phyloP scores from a whole-genome alignment of 805 yeast genomes.

The Kluyveromyces siamensis region DNA sequence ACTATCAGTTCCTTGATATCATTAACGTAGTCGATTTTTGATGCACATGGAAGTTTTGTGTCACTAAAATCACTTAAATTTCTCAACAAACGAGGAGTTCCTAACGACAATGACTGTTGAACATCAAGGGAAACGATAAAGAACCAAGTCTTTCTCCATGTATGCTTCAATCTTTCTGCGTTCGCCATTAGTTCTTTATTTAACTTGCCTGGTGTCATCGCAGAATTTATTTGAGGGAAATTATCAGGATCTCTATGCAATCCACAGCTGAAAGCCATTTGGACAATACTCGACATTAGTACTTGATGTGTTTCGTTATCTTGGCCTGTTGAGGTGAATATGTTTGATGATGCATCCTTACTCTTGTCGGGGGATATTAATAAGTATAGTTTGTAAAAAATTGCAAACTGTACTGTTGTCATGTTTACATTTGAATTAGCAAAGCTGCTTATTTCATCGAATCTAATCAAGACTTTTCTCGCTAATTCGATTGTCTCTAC shows the following conservation, averaged over 20 bases:
- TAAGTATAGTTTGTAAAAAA: conserved; percentile 47
- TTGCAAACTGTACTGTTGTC: conserved; percentile 47
- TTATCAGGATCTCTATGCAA: conserved; percentile 58
- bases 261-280: conserved; percentile 62
- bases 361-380: conserved; percentile 44
- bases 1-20: conserved; percentile 38
- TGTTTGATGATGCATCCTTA: conserved; percentile 9
- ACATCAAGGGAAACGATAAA: conserved; percentile 35
- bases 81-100: conserved; percentile 32
- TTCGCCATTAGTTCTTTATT: conserved; percentile 20
- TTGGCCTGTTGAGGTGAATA: conserved; percentile 17
- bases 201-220: conserved; percentile 5
- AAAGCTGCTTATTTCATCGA: conserved; percentile 27
- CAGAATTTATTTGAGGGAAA: conserved; percentile 35
- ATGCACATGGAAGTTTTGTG: conserved; percentile 36
- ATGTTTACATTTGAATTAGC: conserved; percentile 27
- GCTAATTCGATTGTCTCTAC: conserved; percentile 20
- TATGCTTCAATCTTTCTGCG: conserved; percentile 33
- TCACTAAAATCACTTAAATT: conserved; percentile 33
- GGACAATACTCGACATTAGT: conserved; percentile 46
- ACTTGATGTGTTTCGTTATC: conserved; percentile 54
- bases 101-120: conserved; percentile 34
- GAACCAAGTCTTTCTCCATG: conserved; percentile 55
- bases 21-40: conserved; percentile 28
- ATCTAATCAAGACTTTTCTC: conserved; percentile 24